Conservation (phyloP, 1,284 basidiomycete species). For the Hemileia vastatrix region DNA sequence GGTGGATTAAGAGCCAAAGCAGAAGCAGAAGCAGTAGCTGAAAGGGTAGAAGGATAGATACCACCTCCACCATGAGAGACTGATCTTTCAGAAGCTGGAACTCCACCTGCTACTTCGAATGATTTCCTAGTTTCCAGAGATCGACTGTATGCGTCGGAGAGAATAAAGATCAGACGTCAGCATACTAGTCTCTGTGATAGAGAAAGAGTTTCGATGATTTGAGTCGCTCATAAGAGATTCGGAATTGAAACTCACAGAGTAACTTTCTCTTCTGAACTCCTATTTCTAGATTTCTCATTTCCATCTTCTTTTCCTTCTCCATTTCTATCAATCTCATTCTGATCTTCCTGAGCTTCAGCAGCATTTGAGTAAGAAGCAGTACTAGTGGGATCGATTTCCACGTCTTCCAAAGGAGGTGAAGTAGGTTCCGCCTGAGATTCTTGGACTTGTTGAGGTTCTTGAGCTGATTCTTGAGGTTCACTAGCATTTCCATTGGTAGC, state of each 20-base stretch:
- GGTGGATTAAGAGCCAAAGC: not conserved
- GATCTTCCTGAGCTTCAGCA: not conserved
- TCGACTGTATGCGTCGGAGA: constrained; percentile 12
- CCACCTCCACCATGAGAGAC: not conserved
- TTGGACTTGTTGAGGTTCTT: not conserved
- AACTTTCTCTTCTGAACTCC: constrained; percentile 27
- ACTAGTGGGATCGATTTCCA: not conserved
- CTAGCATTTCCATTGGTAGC: not conserved
- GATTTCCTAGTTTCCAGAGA: constrained; percentile 38
- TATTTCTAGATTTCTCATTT: not conserved
- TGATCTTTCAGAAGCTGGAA: not conserved
- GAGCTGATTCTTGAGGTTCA: not conserved
- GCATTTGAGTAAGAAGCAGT: not conserved
- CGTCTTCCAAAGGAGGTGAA: not conserved
- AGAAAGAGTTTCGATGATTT: no score
- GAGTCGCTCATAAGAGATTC: no score
- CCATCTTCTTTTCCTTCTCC: not conserved
- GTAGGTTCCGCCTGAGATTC: not conserved
- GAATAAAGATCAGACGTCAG: not conserved
- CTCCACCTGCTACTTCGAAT: constrained; percentile 33
- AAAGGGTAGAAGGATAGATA: not conserved
- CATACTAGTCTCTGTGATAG: no score
- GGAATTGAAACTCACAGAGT: constrained; percentile 21
- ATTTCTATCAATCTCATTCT: not conserved
- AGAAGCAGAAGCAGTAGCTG: not conserved